Conservation (phyloP, 1,284 basidiomycete genomes). For the Afroboletus lepidellus region DNA sequence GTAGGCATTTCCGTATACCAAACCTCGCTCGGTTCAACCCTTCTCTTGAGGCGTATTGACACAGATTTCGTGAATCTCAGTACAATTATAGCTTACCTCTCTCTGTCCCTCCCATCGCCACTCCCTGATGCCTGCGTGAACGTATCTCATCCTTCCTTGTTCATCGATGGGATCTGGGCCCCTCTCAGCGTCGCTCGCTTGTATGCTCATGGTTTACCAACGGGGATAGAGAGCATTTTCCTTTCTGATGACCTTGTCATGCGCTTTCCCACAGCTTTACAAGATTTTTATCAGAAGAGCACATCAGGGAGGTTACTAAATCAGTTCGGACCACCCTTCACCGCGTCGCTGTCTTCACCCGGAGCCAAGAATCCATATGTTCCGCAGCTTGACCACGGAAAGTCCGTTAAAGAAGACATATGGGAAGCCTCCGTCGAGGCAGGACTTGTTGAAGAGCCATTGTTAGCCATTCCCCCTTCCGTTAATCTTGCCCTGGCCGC, state of each 20-base stretch:
- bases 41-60: constrained; percentile 65
- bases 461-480: constrained; percentile 29
- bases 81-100: constrained; percentile 46
- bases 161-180: constrained; percentile 63
- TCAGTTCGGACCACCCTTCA: constrained; percentile 49
- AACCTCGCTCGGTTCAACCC: constrained; percentile 51
- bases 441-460: constrained; percentile 27
- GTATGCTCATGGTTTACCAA: constrained; percentile 32
- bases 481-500: constrained; percentile 31
- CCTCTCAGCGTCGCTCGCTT: constrained; percentile 56
- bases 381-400: constrained; percentile 4
- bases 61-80: constrained; percentile 72
- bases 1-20: constrained; percentile 70
- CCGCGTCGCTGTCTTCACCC: constrained; percentile 22
- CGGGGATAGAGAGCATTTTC: constrained; percentile 47
- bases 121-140: constrained; percentile 24
- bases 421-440: constrained; percentile 25
- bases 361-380: constrained; percentile 11
- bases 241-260: constrained; percentile 58
- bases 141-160: constrained; percentile 42
- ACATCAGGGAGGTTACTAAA: constrained; percentile 43
- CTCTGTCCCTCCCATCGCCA: constrained; percentile 37
- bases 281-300: constrained; percentile 51
- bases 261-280: constrained; percentile 56
- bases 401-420: constrained; percentile 10